A percentile compares a stretch with the other conserved stretches of the same genome.
phyloP scores from a whole-genome alignment of 2,329 filamentous ascomycete genomes.

The Fusarium piperis region DNA sequence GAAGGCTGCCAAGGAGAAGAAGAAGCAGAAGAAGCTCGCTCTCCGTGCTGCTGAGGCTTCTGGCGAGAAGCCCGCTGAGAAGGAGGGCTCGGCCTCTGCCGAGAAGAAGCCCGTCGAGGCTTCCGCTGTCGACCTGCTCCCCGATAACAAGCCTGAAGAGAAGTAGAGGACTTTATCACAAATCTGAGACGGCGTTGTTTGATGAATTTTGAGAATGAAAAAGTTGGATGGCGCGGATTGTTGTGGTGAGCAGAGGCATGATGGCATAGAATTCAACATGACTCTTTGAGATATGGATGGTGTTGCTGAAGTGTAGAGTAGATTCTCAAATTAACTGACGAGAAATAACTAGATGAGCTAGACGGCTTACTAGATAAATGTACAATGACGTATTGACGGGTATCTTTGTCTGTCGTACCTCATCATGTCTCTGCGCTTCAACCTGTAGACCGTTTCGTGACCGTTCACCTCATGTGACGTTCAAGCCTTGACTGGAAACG shows the following conservation, averaged over 20 bases:
- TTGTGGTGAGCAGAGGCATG: constrained; percentile 6
- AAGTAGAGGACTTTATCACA: constrained; percentile 4
- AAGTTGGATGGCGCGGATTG: not conserved
- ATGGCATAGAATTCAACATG: constrained; percentile 17
- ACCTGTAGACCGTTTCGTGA: too few species aligned
- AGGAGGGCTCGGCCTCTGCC: constrained; percentile 14
- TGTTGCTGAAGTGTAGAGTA: constrained; percentile 30
- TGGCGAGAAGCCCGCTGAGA: constrained; percentile 17
- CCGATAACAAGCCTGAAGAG: constrained; percentile 31
- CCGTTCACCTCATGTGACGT: too few species aligned
- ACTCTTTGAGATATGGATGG: constrained; percentile 13
- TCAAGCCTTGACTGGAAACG: too few species aligned
- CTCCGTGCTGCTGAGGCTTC: constrained; percentile 27
- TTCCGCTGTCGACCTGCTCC: constrained; percentile 29
- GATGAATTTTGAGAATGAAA: not conserved
- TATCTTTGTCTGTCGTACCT: not conserved
- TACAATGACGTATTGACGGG: constrained; percentile 5
- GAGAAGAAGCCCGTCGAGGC: constrained; percentile 35
- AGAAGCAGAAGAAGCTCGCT: constrained; percentile 56
- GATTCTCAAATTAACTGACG: constrained; percentile 37
- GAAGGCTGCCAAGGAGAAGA: constrained; percentile 60
- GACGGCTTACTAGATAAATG: constrained; percentile 18
- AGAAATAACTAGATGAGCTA: constrained; percentile 31
- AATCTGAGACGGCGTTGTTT: not conserved
- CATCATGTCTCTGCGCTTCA: not conserved